Evolutionary conservation across 345 rosid species (phyloP), one percentile per base, ranked within the genome.

Genomic region (Hibiscus mutabilis): DNA sequence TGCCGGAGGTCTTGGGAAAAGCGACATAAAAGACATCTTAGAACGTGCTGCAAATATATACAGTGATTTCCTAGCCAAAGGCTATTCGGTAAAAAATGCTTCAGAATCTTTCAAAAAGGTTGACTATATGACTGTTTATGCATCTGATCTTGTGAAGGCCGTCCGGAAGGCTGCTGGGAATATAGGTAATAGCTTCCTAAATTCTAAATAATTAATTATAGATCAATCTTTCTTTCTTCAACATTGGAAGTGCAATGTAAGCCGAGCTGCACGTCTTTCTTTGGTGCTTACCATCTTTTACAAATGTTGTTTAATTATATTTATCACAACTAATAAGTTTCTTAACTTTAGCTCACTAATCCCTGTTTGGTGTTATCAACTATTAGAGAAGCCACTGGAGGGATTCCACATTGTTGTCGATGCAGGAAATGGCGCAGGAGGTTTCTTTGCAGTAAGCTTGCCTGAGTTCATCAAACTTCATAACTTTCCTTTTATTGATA

Each of bases 381-480:
- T 77, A 74, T 24, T 80, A 92, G 99, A 89, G 83, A 96, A 88
- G 82, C 99, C 99, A 55, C 80, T 96, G 82, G 97, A 89, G 76
- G 99, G 98, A 62, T 95, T 95, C 84, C 99, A 92, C 74, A 83
- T 92, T 37, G 83, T 96, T 81, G 99, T 96, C 72, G 99, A 96
- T 84, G 99, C 98, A 29, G 99, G 99, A 82, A 92, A 96, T 84
- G 99, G 99, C 76, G 96, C 98, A 33, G 98, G 98, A 79, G 99
- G 98, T 27, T 96, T 91, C 83, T 96, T 96, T 68, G 91, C 97
- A 6, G 98, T 92, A 81, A 90, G 99, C 82, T 75, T 21, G 27
- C 60, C 27, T 3, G 60, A 56, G 33, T 57, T 25, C 15, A 57
- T 24, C 33, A 12, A 53, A 57, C 60, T 57, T 31, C 60, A 24